Percentiles rank a stretch among this genome's conserved stretches.
phyloP scores from a whole-genome alignment of 2,329 filamentous ascomycete genomes.

The Chaetomium sp. region DNA sequence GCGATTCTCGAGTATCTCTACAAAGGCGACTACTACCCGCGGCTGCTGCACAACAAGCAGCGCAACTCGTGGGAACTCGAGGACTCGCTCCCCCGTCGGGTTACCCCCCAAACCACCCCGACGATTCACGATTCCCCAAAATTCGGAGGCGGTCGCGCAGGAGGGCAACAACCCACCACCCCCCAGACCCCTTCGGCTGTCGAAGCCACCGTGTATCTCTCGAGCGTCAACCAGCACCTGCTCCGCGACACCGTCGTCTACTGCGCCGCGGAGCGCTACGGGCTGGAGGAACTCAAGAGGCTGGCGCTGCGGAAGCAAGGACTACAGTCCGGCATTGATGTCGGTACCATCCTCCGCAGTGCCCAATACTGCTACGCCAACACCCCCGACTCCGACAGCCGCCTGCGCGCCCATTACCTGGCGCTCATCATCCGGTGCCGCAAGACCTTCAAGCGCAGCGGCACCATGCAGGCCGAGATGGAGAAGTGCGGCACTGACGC shows the following conservation, averaged over 20 bases:
- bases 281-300: conserved; percentile 84
- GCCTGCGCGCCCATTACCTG: conserved; percentile 92
- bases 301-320: conserved; percentile 92
- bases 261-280: conserved; percentile 85
- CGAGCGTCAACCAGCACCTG: conserved; percentile 66
- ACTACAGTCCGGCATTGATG: conserved; percentile 84
- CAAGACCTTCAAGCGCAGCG: conserved; percentile 95
- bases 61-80: conserved; percentile 87
- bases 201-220: conserved; percentile 72
- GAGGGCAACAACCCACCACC: conserved; percentile 28
- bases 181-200: conserved; percentile 54
- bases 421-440: conserved; percentile 95
- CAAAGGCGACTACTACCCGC: conserved; percentile 93
- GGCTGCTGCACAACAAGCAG: conserved; percentile 79
- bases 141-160: conserved; percentile 38
- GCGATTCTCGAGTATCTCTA: conserved; percentile 94
- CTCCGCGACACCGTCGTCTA: conserved; percentile 92
- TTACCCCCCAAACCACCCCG: conserved; percentile 44
- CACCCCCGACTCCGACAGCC: conserved; percentile 87
- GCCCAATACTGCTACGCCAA: conserved; percentile 94
- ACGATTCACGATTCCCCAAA: conserved; percentile 38
- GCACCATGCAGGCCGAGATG: conserved; percentile 99
- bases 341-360: conserved; percentile 83
- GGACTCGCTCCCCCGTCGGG: conserved; percentile 46
- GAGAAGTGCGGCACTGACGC: conserved; percentile 63